These are phyloP conservation scores for Suaeda aralocaspica DNA, from an alignment of 148 eudicot genomes.

Conservation along the genomic window DNA sequence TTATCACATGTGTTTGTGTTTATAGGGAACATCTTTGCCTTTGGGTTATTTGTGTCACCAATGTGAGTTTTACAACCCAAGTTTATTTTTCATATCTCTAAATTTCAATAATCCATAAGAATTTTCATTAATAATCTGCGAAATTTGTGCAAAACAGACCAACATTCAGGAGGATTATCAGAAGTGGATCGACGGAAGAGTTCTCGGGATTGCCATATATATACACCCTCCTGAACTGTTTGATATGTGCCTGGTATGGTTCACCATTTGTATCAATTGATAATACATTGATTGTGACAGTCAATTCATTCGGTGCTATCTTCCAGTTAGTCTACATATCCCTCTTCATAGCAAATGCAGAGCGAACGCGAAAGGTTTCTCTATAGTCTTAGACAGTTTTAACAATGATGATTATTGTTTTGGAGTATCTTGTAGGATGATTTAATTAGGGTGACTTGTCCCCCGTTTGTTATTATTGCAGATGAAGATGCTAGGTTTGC, in stretches of 20 bases:
- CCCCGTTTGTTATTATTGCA: slow-evolving; percentile 25
- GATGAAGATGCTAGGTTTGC: slow-evolving; percentile 63
- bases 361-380: slow-evolving; percentile 54
- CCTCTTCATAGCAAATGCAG: slow-evolving; percentile 56
- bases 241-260: slow-evolving; percentile 77
- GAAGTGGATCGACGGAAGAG: slow-evolving; percentile 55
- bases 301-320: slow-evolving; percentile 63
- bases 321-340: slow-evolving; percentile 38
- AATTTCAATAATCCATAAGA: background rate
- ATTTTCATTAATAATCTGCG: background rate
- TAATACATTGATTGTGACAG: slow-evolving; percentile 51
- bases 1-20: background rate
- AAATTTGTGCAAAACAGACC: slow-evolving; percentile 24
- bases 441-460: background rate
- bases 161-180: slow-evolving; percentile 66
- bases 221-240: slow-evolving; percentile 74
- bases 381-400: slow-evolving; percentile 1
- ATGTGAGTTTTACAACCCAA: slow-evolving; percentile 45
- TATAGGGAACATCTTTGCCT: slow-evolving; percentile 77
- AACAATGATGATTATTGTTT: slow-evolving; percentile 4
- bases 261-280: slow-evolving; percentile 61
- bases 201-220: slow-evolving; percentile 81
- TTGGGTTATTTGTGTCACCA: slow-evolving; percentile 73
- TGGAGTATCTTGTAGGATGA: background rate
- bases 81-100: background rate